A percentile compares a stretch with the other conserved stretches of the same genome.
phyloP scores from a whole-genome alignment of 345 rosid species.

The Erucastrum elatum region DNA sequence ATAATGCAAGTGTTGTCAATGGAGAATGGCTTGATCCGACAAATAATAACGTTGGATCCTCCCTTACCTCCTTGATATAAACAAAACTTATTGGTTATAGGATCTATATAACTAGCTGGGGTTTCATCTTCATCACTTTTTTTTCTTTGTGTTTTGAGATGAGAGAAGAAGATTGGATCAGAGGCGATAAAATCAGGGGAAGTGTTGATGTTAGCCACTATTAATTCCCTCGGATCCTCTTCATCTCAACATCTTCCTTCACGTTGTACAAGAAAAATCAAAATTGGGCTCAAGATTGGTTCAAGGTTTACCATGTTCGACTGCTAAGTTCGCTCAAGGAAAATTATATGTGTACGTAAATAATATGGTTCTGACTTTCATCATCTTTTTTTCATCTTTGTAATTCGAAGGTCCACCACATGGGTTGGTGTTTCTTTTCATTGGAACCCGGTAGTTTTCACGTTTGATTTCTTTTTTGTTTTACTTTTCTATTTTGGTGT shows the following conservation, averaged over 20 bases:
- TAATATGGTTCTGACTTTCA: conserved; percentile 40
- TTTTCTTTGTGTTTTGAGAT: conserved; percentile 36
- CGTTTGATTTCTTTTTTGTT: conserved; percentile 27
- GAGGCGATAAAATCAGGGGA: conserved; percentile 67
- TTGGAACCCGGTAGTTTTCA: conserved; percentile 30
- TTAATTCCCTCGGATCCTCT: conserved; percentile 91
- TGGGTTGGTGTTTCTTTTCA: conserved; percentile 34
- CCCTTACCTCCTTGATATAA: conserved; percentile 76
- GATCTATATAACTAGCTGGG: conserved; percentile 39
- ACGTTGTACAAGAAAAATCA: conserved; percentile 38
- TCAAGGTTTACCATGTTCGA: conserved; percentile 34
- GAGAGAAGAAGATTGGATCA: conserved; percentile 77
- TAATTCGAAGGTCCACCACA: conserved; percentile 41
- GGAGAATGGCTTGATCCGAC: conserved; percentile 72
- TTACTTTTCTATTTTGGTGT: conserved; percentile 30
- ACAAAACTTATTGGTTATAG: conserved; percentile 37
- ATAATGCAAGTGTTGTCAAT: conserved; percentile 37
- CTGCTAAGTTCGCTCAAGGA: conserved; percentile 31
- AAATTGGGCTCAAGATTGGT: conserved; percentile 21
- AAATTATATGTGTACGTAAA: conserved; percentile 34
- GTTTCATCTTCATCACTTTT: conserved; percentile 33
- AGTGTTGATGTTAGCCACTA: conserved; percentile 50
- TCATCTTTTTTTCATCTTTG: conserved; percentile 18
- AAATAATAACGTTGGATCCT: conserved; percentile 59
- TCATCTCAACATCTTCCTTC: conserved; percentile 57